Evolutionary conservation across 1,284 basidiomycete genomes (phyloP).

Genomic region (Cryptococcus sp.): DNA sequence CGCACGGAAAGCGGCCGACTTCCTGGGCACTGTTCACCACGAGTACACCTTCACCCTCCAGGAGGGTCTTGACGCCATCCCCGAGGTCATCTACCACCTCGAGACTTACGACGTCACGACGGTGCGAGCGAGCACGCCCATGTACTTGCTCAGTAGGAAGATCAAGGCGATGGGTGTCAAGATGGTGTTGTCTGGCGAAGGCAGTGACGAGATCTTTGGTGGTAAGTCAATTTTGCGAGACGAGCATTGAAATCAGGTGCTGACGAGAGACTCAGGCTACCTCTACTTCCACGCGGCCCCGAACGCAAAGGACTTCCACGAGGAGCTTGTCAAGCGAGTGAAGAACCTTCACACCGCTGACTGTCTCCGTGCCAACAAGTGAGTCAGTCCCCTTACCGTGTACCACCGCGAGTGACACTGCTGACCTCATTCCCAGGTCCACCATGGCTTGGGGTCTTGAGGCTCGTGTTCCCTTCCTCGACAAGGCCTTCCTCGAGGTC

Average conservation of each 20-base stretch:
- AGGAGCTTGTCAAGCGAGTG: constrained; percentile 90
- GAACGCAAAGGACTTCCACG: constrained; percentile 83
- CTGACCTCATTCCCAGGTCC: constrained; percentile 57
- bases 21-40: constrained; percentile 92
- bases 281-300: constrained; percentile 99
- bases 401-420: constrained; percentile 50
- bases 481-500: constrained; percentile 92
- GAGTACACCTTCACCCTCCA: constrained; percentile 99
- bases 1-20: constrained; percentile 89
- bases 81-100: constrained; percentile 97
- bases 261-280: constrained; percentile 64
- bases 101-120: constrained; percentile 99
- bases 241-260: background rate
- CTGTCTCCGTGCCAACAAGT: constrained; percentile 98
- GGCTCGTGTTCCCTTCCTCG: constrained; percentile 97
- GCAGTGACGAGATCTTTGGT: constrained; percentile 96
- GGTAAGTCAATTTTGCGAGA: constrained; percentile 54
- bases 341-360: constrained; percentile 98
- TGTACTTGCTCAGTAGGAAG: constrained; percentile 82
- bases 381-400: no score
- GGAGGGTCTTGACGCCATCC: constrained; percentile 95
- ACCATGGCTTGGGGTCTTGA: constrained; percentile 99
- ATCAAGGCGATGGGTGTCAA: constrained; percentile 99
- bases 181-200: constrained; percentile 98
- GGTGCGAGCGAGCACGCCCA: constrained; percentile 90